Percentiles rank a stretch among this genome's conserved stretches.
Evolutionary conservation across 352 stramenopile species (phyloP).

Genomic region (Phytophthora pistaciae): DNA sequence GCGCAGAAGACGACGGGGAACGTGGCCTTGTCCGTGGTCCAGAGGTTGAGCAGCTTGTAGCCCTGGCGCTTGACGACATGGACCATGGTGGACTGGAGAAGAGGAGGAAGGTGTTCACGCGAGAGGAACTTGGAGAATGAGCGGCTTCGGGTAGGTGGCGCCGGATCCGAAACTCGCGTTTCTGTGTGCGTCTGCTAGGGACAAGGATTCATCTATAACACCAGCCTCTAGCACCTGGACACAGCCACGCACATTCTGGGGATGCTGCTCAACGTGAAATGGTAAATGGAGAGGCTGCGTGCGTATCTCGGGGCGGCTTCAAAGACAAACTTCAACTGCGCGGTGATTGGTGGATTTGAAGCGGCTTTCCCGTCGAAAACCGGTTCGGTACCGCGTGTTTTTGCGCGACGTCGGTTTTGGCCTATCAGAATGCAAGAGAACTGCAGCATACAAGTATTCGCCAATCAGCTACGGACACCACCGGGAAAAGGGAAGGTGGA

Average conservation of each 20-base stretch:
- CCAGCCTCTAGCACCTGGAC: too few relatives aligned
- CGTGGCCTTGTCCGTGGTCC: slow-evolving; percentile 65
- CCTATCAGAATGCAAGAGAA: too few relatives aligned
- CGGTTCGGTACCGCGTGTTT: not conserved
- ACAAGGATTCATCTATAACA: too few relatives aligned
- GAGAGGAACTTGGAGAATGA: slow-evolving; percentile 1
- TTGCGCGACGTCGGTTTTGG: not conserved
- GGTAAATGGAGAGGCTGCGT: not conserved
- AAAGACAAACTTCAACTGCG: not conserved
- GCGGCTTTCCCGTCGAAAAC: not conserved
- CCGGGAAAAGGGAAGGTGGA: not conserved
- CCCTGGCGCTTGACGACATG: slow-evolving; percentile 30
- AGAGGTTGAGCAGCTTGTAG: slow-evolving; percentile 59
- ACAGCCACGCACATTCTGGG: not conserved
- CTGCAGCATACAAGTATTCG: too few relatives aligned
- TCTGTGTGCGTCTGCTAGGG: too few relatives aligned
- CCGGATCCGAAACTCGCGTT: too few relatives aligned
- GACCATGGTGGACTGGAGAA: slow-evolving; percentile 3
- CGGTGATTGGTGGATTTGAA: not conserved
- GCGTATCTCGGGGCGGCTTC: not conserved
- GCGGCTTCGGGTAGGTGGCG: too few relatives aligned
- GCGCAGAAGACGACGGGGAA: slow-evolving; percentile 71
- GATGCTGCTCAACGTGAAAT: not conserved
- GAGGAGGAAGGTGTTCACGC: not conserved
- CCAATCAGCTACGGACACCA: not conserved